Evolutionary conservation across 768 basidiomycete genomes (phyloP), one percentile per base, ranked within the genome.

Genomic region (Suillus paluster): DNA sequence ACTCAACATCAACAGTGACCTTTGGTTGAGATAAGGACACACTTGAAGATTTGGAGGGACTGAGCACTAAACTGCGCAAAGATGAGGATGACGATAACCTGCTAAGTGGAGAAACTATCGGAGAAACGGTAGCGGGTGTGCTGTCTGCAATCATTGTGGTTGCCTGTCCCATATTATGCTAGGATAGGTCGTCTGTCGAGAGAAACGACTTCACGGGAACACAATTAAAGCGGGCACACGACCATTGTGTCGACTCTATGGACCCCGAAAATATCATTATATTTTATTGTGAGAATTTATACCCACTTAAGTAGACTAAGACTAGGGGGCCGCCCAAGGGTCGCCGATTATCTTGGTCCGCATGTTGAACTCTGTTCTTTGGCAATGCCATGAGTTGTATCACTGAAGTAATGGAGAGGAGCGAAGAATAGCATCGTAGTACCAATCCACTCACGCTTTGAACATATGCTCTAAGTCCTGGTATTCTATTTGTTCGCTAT

Each of bases 1-100:
- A 77, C 21, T 84, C 80, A 36, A 80, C 78, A 63, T 84, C 79
- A 27, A 71, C 68, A 17, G 79, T 73, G 34, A 67, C 73, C 25
- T 79, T 75, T 38, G 75, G 67, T n/a, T 77, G 69, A 42, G 70
- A 73, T 61, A 79, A 73, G 53, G 71, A 73, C 12, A 76, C 61
- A 44, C 73, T 71, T 56, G 77, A 74, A 33, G 75, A 66, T 27
- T 73, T 69, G 50, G 69, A 73, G 25, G 64, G 41, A 25, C 52
- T 54, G n/a, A 55, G 55, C 12, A 56, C 38, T 27, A 46, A 15
- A 23, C 48, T 64, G 59, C 57, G 61, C 34, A 66, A 61, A 14
- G 63, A 41, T 27, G 63, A 46, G 10, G 63, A 4, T 5, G 36
- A 61, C 17, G 34, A 38, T 15, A 55, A 2, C 42, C n/a, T 44